Base-by-base conservation (phyloP, 1,284 basidiomycete species). In the Hemileia vastatrix region DNA sequence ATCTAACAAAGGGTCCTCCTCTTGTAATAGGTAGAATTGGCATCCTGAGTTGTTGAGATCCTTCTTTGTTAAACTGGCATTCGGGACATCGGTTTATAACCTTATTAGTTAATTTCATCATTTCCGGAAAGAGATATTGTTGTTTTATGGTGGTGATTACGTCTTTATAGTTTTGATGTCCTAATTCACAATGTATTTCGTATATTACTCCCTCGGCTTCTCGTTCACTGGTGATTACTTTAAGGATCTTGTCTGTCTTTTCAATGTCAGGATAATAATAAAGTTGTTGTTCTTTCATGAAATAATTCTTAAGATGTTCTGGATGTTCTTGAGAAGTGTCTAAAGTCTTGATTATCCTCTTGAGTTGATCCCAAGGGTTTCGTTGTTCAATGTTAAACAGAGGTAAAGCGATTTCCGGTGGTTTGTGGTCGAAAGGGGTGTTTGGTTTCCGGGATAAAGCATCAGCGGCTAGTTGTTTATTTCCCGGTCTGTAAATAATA, bases 391-490 rank as follows among this genome's bases (percentile, higher is more conserved):
- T n/a, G 3, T 5, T 9, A 31, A 57, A 57, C 4, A 57, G 24
- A 4, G 13, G 19, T n/a, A 32, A 9, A 4, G 21, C 21, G 5
- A 31, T 8, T 48, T 57, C 44, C 32, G 55, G 44, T 11, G 55
- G 55, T 9, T 48, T 31, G 13, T 4, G 11, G 15, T 57, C 44
- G 5, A 6, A 31, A n/a, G 43, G 43, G 9, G 21, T 11, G 32
- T 57, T 23, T 6, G 56, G 56, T 36, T 50, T 57, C 24, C 31
- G n/a, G 27, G 56, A 57, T 3, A 57, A 13, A 2, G 47, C 21
- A 21, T 57, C 44, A 9, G 56, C 56, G 1, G 54, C 56, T 31
- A 57, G 23, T 19, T 57, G 55, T 27, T 57, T 44, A 13, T 21
- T 11, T 27, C 55, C 55, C 9, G 55, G 55, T 27, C 24, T 40